Base-by-base conservation (phyloP, 768 basidiomycete genomes). In the Nidularia pulvinata region DNA sequence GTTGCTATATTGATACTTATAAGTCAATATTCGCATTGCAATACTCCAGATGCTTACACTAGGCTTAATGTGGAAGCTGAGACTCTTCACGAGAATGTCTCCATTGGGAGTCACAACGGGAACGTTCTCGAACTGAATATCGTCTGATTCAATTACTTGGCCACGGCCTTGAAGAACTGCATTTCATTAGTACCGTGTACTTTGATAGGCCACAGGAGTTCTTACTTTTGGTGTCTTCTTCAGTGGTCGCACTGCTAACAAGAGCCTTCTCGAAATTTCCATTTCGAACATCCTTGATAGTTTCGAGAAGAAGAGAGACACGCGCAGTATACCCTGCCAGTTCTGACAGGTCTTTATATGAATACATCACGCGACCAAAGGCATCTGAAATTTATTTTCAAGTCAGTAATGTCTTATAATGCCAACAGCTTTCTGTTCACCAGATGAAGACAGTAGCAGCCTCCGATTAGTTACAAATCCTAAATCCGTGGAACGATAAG, bases 401-500 rank as follows among this genome's bases (percentile, higher is more conserved):
- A 19, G 19, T 19, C 19, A 19, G 19, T 19, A 19, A 19, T 19
- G 19, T 19, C 19, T 19, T 19, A 19, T 19, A 19, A 19, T 19
- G 19, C 19, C 19, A 19, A 19, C 19, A 19, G 19, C 19, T 19
- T 19, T 19, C 19, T 19, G 19, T 19, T 56, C 55, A 85, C 89
- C 89, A 55, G 90, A 91, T 3, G 93, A 84, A n/a, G 93, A 95
- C 13, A 97, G 72, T 7, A 97, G 72, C 37, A 97, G 79, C 19
- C 95, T 81, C 50, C 95, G 78, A 65, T 99, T 99, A n/a, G 96
- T 98, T 13, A 99, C 91, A 64, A 98, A 98, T 48, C 93, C 95
- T 94, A 56, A 13, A 10, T 1, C 49, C n/a, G 46, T 16, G 5
- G 39, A 22, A 52, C 37, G 16, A 30, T 43, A 22, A 49, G 36